Evolutionary conservation across 148 eudicot species (phyloP).

Genomic region (Vaccinium myrtillus): DNA sequence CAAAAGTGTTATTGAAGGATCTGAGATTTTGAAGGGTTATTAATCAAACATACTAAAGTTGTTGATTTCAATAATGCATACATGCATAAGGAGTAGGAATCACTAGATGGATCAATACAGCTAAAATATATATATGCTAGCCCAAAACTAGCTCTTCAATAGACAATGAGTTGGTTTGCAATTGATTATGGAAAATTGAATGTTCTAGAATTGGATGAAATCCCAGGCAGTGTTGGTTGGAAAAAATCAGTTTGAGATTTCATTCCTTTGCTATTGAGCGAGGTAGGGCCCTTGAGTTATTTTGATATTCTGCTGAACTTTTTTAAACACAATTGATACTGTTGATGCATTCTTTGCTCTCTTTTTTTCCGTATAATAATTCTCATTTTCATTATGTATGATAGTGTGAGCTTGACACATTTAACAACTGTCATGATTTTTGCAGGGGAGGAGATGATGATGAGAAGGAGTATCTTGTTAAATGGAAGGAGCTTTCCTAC

Average conservation of each 20-base stretch:
- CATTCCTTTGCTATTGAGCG: neutral
- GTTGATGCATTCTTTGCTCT: neutral
- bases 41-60: neutral
- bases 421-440: neutral
- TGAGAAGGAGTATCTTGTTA: constrained; percentile 88
- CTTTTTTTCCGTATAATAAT: neutral
- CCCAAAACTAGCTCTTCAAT: neutral
- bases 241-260: neutral
- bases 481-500: constrained; percentile 84
- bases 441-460: constrained; percentile 66
- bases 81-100: neutral
- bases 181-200: neutral
- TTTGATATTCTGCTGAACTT: neutral
- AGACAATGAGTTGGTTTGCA: neutral
- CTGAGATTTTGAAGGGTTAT: neutral
- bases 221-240: neutral
- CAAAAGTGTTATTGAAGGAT: neutral
- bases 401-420: neutral
- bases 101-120: neutral
- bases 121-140: neutral
- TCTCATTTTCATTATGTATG: neutral
- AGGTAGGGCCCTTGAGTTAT: neutral
- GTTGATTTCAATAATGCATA: neutral
- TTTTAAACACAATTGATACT: neutral
- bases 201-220: neutral